Evolutionary conservation across 108 stramenopile genomes (phyloP).

Genomic region (Schizochytrium sp.): DNA sequence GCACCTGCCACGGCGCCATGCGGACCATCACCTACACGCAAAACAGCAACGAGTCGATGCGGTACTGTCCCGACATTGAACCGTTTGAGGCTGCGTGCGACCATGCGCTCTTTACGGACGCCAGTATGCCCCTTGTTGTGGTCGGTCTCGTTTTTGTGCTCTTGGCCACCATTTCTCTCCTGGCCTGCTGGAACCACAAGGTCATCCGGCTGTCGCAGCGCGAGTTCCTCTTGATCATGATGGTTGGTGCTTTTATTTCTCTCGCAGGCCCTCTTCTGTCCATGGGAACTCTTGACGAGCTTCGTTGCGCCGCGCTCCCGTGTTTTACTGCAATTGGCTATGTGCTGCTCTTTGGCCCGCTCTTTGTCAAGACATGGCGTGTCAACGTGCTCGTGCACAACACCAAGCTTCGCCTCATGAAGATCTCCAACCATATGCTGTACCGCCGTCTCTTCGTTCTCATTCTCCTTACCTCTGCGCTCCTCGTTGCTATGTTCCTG

Average conservation of each 20-base stretch:
- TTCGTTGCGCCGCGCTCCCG: background rate
- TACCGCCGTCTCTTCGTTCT: background rate
- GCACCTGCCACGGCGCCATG: background rate
- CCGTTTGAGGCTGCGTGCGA: background rate
- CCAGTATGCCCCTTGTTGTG: background rate
- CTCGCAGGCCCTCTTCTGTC: background rate
- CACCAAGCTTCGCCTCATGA: background rate
- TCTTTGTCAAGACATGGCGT: background rate
- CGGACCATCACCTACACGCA: background rate
- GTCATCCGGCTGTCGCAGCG: background rate
- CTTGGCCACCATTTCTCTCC: background rate
- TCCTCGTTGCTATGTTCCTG: background rate
- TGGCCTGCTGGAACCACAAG: background rate
- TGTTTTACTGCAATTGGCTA: background rate
- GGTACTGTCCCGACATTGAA: background rate
- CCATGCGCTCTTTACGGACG: background rate
- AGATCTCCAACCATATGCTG: background rate
- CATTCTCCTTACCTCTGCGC: background rate
- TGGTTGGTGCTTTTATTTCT: background rate
- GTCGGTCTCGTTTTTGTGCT: background rate
- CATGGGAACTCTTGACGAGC: background rate
- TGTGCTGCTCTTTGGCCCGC: background rate
- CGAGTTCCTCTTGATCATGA: background rate
- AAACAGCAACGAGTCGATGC: background rate
- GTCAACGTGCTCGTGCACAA: background rate